Base-by-base conservation (phyloP, 192 early-diverging fungal genomes). In the Coemansia sp. region DNA sequence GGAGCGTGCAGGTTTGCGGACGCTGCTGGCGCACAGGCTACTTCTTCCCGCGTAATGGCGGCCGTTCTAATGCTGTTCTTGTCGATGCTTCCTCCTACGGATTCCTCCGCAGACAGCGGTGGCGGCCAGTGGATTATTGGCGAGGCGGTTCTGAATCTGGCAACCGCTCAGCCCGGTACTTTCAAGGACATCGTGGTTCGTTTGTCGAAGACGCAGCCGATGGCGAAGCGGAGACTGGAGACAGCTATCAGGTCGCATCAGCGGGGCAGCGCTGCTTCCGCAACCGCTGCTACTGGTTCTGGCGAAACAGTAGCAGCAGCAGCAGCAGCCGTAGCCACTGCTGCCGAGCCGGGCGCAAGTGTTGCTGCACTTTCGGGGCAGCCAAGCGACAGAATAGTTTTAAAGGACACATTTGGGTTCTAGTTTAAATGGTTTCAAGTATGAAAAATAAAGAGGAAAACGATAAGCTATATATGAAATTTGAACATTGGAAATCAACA, bases 401-500 rank as follows among this genome's bases (percentile, higher is more conserved):
- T 79, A 5, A 79, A 79, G 50, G 73, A 71, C 50, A 59, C 50
- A 45, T 79, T 79, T 79, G 65, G 62, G 5, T 37, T 77, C 19
- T 77, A 48, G 54, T 11, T 6, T 50, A 15, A 0, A 5, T 45
- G 44, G 43, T 8, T 45, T 45, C 13, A 56, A 0, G 21, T 38
- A 18, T 8, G 26, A 15, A 56, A 57, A 15, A 57, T 5, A 21
- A 21, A 1, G 21, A 0, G 21, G 11, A 9, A 39, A 57, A 9
- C 13, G 19, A 38, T 57, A 16, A 18, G 49, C 1, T 50, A 8
- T 16, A 6, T 50, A 45, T 32, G 21, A 1, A 32, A 32, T 32
- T 32, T 32, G 32, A 32, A 32, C 32, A 4, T 32, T 32, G 32
- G 32, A 32, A 4, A 32, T 2, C 32, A 32, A 32, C 32, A 4